Conservation (phyloP, 1,139 yeast species). For the Magnusiomyces suaveolens region DNA sequence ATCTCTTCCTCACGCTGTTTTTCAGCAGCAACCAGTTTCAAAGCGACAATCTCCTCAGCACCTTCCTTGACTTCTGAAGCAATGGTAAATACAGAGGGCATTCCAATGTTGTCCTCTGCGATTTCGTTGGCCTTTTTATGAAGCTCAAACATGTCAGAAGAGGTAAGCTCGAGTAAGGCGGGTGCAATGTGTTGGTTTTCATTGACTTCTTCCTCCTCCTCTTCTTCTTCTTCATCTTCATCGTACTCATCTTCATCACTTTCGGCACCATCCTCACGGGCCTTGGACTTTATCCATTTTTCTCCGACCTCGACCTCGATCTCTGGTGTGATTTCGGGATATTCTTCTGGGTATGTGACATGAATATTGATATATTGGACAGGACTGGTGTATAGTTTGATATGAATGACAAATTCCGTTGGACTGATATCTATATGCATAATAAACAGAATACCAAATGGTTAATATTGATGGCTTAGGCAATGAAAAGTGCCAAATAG, state of each 20-base stretch:
- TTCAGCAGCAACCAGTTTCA: slow-evolving; percentile 49
- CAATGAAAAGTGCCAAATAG: background rate
- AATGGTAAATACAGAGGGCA: slow-evolving; percentile 78
- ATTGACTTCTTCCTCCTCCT: slow-evolving; percentile 12
- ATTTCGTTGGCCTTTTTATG: slow-evolving; percentile 36
- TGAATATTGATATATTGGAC: slow-evolving; percentile 42
- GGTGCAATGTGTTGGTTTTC: slow-evolving; percentile 10
- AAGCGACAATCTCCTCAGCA: slow-evolving; percentile 56
- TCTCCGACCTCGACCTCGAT: slow-evolving; percentile 38
- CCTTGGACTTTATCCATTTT: slow-evolving; percentile 23
- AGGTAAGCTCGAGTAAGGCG: slow-evolving; percentile 20
- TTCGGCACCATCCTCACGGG: slow-evolving; percentile 34
- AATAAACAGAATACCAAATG: slow-evolving; percentile 1
- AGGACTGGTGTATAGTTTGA: slow-evolving; percentile 49
- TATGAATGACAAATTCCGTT: slow-evolving; percentile 30
- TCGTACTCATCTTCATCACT: slow-evolving; percentile 36
- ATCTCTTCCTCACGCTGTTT: slow-evolving; percentile 49
- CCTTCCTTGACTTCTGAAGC: slow-evolving; percentile 69
- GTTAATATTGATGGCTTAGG: background rate
- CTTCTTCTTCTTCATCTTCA: slow-evolving; percentile 29
- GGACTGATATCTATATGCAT: slow-evolving; percentile 19
- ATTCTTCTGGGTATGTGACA: slow-evolving; percentile 59
- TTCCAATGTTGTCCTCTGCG: slow-evolving; percentile 69
- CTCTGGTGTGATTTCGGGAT: slow-evolving; percentile 62
- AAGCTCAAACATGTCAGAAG: slow-evolving; percentile 36